Conservation (phyloP, 176 grass and related monocot genomes). For the Raddia guianensis region DNA sequence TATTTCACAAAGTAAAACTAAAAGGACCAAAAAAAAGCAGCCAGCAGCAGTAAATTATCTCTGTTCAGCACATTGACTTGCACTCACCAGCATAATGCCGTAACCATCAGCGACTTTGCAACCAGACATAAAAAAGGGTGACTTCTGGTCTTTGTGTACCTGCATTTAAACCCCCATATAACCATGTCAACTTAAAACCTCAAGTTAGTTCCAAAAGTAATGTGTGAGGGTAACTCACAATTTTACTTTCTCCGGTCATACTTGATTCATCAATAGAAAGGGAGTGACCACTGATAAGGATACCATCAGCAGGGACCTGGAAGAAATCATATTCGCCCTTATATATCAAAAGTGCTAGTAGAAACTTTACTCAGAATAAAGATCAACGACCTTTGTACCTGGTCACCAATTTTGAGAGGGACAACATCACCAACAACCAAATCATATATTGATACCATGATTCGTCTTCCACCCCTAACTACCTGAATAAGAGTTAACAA, state of each 20-base stretch:
- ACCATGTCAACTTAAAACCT: conserved; percentile 28
- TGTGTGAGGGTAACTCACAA: conserved; percentile 56
- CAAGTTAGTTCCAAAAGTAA: conserved; percentile 21
- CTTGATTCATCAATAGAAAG: conserved; percentile 96
- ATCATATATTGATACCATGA: conserved; percentile 83
- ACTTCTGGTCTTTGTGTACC: conserved; percentile 81
- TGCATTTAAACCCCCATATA: conserved; percentile 38
- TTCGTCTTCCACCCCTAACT: conserved; percentile 77
- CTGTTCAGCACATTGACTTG: not conserved
- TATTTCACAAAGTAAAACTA: not conserved
- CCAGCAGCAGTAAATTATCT: not conserved
- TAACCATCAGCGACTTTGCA: conserved; percentile 98
- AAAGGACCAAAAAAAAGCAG: not conserved
- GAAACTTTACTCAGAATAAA: conserved; percentile 31
- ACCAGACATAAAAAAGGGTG: conserved; percentile 93
- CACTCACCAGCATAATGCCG: conserved; percentile 87
- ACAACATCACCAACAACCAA: conserved; percentile 84
- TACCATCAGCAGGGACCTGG: conserved; percentile 89
- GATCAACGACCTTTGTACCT: conserved; percentile 51
- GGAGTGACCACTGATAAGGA: conserved; percentile 88
- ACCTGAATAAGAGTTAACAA: conserved; percentile 54
- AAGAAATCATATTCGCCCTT: conserved; percentile 32
- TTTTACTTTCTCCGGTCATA: conserved; percentile 97
- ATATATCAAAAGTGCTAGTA: not conserved
- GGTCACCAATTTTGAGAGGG: conserved; percentile 96